Evolutionary conservation across 371 early-diverging fungal genomes (phyloP), one percentile per base, ranked within the genome.

Genomic region (Rhizopus delemar): DNA sequence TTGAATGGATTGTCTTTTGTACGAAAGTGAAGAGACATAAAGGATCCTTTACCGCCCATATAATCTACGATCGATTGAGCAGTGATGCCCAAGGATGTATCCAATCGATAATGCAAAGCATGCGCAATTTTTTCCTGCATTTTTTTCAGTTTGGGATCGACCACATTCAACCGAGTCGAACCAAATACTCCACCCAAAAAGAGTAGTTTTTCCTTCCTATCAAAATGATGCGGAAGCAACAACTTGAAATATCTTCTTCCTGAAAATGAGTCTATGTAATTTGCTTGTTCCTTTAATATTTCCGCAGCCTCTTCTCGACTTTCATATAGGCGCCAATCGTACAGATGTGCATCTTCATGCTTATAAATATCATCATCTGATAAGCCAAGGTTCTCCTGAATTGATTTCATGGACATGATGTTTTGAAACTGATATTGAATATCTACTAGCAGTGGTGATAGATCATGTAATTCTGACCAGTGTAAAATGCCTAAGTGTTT

Each of bases 241-340:
- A 72, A 69, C 41, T 68, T 64, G 46, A 63, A 68, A 49, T 71
- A 75, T 11, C 66, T 65, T 51, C 66, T 66, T 16, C 75, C 75
- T n/a, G 56, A 52, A 62, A 74, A 74, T 5, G 71, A 69, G 51
- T 75, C 73, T 31, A 75, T 51, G 55, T 63, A 73, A 41, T 75
- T 72, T 8, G 62, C 22, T 31, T 48, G 31, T 1, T 63, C 54
- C 6, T 51, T 15, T 13, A 70, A 3, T 16, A 76, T n/a, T 2
- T 64, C 45, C 3, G 52, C 35, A 5, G 69, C 70, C 31, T 56
- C 41, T 5, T 53, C 51, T 13, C 34, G 15, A 36, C 68, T 67
- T 39, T 80, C 73, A 45, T 70, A 78, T 2, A 82, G 58, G 3
- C 72, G 49, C 80, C 80, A 82, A 46, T 80, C 80, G 22, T 75